phyloP scores from a whole-genome alignment of 1,284 basidiomycete genomes.

The Abortiporus biennis region DNA sequence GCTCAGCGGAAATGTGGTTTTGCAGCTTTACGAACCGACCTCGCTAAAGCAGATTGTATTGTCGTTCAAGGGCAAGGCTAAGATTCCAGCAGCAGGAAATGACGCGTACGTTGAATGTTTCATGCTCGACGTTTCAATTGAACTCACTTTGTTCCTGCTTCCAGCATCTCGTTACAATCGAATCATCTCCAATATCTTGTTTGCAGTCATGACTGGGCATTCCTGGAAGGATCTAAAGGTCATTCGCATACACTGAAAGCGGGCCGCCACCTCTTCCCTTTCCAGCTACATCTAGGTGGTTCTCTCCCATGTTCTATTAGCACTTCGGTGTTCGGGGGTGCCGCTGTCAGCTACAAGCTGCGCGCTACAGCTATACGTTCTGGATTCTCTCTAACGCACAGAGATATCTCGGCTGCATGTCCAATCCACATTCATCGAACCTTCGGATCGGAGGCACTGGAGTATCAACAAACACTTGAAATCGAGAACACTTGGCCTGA shows the following conservation, averaged over 20 bases:
- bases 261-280: slow-evolving; percentile 84
- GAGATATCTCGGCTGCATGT: slow-evolving; percentile 61
- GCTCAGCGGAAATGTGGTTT: slow-evolving; percentile 71
- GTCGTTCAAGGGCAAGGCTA: slow-evolving; percentile 78
- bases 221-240: slow-evolving; percentile 72
- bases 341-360: slow-evolving; percentile 79
- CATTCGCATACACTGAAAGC: slow-evolving; percentile 85
- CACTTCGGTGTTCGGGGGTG: slow-evolving; percentile 53
- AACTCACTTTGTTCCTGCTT: slow-evolving; percentile 11
- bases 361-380: slow-evolving; percentile 76
- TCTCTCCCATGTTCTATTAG: slow-evolving; percentile 74
- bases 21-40: slow-evolving; percentile 75
- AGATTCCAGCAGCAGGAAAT: slow-evolving; percentile 55
- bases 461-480: slow-evolving; percentile 93
- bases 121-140: slow-evolving; percentile 9
- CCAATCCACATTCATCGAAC: slow-evolving; percentile 70
- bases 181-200: slow-evolving; percentile 59
- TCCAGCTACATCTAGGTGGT: slow-evolving; percentile 78
- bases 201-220: slow-evolving; percentile 85
- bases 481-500: slow-evolving; percentile 96
- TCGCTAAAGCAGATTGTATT: slow-evolving; percentile 85
- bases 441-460: slow-evolving; percentile 77
- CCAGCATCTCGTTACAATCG: slow-evolving; percentile 34
- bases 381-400: slow-evolving; percentile 47
- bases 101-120: slow-evolving; percentile 51